Evolutionary conservation across 2,329 filamentous ascomycete genomes (phyloP), one percentile per base, ranked within the genome.

Genomic region (Zymoseptoria tritici): DNA sequence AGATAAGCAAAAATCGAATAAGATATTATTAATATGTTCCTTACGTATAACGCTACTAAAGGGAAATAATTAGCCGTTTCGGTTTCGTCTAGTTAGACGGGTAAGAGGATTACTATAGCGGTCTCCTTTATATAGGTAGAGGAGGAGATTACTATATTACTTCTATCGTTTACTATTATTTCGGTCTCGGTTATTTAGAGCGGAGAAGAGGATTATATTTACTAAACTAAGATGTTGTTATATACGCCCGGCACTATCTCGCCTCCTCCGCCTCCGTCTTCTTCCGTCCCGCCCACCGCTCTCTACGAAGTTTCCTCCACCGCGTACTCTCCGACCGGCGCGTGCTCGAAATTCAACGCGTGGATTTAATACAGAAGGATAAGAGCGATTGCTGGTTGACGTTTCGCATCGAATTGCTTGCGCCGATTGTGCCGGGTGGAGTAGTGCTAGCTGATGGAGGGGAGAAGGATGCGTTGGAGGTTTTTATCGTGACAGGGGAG

Each of bases 271-370:
- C 90, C 26, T 91, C 90, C 2, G 82, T 97, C 58, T 96, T 90
- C 78, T 91, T 96, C 75, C 86, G 94, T 58, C 83, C 84, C 73
- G 83, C 88, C 73, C 85, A 88, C 70, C 80, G 83, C 64, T 86
- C 88, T 64, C 94, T 93, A 49, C 86, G 89, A 71, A 90, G 85
- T 74, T 95, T 97, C 72, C 81, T 96, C 54, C 99, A 94, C 94
- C 85, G 93, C 67, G 82, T 97, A 49, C 77, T 97, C 62, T 88
- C 96, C 70, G 85, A 90, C 68, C 85, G 86, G 70, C 89, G 84
- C 66, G 80, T 91, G 63, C 80, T 99, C 67, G 93, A 94, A 76
- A 81, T 99, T 55, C 88, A 90, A 71, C 86, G 85, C 49, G 85
- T 90, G 61, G 94, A 99, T 75, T 78, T 97, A 65, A 88, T 85